A percentile compares a stretch with the other conserved stretches of the same genome.
Evolutionary conservation across 2,329 filamentous ascomycete species (phyloP).

Genomic region (Calonectria honghensis): DNA sequence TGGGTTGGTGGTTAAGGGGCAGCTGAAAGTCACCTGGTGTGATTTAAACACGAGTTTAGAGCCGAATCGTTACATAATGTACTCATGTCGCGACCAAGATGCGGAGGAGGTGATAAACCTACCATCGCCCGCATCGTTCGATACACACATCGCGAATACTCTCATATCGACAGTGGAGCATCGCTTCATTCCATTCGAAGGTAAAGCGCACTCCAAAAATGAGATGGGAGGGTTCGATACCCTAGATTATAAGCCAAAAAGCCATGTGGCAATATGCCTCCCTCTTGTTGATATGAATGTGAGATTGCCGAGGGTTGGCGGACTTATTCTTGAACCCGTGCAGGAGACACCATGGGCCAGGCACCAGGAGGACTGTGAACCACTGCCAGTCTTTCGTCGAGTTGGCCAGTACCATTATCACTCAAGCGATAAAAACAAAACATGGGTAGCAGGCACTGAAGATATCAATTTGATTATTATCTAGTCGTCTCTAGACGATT

Average conservation of each 20-base stretch:
- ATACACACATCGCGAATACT: neutral
- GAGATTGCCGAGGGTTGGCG: neutral
- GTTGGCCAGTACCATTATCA: neutral
- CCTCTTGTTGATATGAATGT: neutral
- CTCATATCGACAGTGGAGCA: neutral
- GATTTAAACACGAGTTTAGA: neutral
- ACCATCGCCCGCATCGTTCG: neutral
- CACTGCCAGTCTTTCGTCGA: neutral
- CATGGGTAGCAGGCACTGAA: neutral
- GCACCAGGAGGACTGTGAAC: neutral
- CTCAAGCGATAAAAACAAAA: neutral
- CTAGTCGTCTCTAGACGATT: neutral
- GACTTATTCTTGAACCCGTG: neutral
- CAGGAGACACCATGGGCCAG: neutral
- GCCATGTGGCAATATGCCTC: neutral
- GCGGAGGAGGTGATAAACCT: neutral
- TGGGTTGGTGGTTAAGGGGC: neutral
- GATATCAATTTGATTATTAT: neutral
- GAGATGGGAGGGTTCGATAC: neutral
- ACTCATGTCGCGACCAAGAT: neutral
- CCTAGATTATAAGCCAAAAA: neutral
- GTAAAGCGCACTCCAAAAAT: neutral
- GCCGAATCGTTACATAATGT: neutral
- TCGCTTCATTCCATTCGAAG: neutral
- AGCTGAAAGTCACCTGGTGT: neutral